phyloP scores from a whole-genome alignment of 768 basidiomycete species.

The Lactarius evosmus region DNA sequence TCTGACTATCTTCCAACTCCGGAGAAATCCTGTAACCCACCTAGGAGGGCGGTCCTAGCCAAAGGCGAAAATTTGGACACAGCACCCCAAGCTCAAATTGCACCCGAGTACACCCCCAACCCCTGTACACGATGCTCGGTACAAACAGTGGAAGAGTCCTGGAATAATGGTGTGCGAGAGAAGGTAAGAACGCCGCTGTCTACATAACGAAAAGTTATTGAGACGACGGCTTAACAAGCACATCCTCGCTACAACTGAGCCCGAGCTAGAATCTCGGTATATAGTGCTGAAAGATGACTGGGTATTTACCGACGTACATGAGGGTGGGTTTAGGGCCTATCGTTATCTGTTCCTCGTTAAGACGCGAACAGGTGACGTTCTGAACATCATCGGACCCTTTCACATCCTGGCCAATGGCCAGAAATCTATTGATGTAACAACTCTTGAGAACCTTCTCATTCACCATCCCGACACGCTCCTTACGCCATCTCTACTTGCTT shows the following conservation, averaged over 20 bases:
- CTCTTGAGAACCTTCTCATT: constrained; percentile 67
- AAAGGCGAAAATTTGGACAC: not conserved
- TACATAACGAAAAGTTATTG: not conserved
- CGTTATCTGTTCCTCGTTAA: not conserved
- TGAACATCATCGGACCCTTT: constrained; percentile 69
- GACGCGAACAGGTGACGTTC: constrained; percentile 59
- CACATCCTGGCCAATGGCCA: constrained; percentile 29
- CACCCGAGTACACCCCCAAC: constrained; percentile 19
- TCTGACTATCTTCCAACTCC: constrained; percentile 29
- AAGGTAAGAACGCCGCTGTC: constrained; percentile 19
- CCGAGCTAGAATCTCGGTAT: constrained; percentile 39
- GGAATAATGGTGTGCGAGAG: constrained; percentile 10
- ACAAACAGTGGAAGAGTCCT: constrained; percentile 7
- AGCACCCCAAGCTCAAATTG: not conserved
- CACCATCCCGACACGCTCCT: constrained; percentile 91
- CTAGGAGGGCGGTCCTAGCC: not conserved
- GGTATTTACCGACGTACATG: constrained; percentile 57
- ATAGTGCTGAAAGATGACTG: constrained; percentile 79
- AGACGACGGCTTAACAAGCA: constrained; percentile 37
- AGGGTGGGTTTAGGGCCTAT: constrained; percentile 42
- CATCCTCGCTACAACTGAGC: constrained; percentile 48
- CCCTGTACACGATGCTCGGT: constrained; percentile 21
- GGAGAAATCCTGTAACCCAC: constrained; percentile 14
- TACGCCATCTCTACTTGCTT: constrained; percentile 86
- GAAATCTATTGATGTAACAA: constrained; percentile 53